Conservation (phyloP, 2,329 filamentous ascomycete species). For the Stemphylium beticola region DNA sequence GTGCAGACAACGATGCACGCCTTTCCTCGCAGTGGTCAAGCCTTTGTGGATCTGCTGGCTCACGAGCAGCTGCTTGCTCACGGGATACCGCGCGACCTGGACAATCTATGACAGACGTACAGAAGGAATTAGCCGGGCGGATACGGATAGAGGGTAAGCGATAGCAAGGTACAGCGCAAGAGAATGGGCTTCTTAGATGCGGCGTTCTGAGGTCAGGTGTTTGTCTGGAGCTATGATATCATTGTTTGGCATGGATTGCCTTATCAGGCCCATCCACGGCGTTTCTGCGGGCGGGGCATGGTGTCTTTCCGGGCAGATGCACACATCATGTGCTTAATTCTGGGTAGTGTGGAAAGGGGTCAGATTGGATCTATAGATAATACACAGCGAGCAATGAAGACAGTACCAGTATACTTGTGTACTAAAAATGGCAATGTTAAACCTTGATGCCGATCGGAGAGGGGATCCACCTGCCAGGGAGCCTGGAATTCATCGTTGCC, state of each 20-base stretch:
- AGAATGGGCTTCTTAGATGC: not conserved
- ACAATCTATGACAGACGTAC: constrained; percentile 5
- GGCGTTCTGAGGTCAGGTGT: not conserved
- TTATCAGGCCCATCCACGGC: constrained; percentile 13
- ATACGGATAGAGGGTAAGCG: constrained; percentile 1
- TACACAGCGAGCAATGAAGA: constrained; percentile 1
- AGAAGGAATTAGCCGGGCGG: no score
- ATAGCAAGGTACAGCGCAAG: not conserved
- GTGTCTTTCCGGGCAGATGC: not conserved
- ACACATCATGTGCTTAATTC: constrained; percentile 4
- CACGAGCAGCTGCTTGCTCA: constrained; percentile 25
- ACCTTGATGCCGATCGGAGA: constrained; percentile 13
- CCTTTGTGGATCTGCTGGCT: constrained; percentile 26
- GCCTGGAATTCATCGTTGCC: constrained; percentile 38
- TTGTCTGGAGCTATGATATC: constrained; percentile 20
- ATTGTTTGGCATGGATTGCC: constrained; percentile 18
- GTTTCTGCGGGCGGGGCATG: constrained; percentile 13
- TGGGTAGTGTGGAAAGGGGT: not conserved
- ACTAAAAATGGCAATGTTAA: constrained; percentile 4
- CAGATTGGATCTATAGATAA: constrained; percentile 9
- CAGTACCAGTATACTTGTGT: not conserved
- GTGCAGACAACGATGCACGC: constrained; percentile 14
- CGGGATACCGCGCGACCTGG: constrained; percentile 28
- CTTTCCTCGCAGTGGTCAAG: constrained; percentile 15
- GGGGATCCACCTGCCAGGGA: constrained; percentile 16